Percentiles rank a stretch among this genome's conserved stretches.
Conservation (phyloP, 2,329 filamentous ascomycete species). For the Biscogniauxia sp. region DNA sequence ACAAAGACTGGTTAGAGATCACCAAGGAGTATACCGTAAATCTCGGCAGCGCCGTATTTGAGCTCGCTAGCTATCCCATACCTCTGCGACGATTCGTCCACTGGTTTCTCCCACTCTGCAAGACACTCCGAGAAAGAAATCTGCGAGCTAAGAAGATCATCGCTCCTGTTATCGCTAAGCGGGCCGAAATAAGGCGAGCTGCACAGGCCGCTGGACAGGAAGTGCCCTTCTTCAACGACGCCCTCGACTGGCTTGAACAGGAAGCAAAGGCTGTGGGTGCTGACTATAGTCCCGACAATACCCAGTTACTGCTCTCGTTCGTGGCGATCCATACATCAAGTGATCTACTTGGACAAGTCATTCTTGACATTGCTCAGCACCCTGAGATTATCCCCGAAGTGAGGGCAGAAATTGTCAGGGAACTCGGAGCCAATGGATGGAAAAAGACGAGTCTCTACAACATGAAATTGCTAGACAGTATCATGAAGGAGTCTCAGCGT, state of each 20-base stretch:
- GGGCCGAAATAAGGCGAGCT: conserved; percentile 12
- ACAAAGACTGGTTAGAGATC: conserved; percentile 42
- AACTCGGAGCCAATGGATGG: conserved; percentile 21
- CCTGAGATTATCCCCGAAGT: conserved; percentile 42
- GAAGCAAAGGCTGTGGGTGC: conserved; percentile 26
- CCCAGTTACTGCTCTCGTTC: conserved; percentile 30
- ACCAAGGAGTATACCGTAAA: conserved; percentile 37
- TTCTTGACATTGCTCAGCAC: conserved; percentile 40
- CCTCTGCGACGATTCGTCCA: conserved; percentile 38
- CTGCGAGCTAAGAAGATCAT: conserved; percentile 24
- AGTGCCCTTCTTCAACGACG: conserved; percentile 29
- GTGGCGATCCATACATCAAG: conserved; percentile 39
- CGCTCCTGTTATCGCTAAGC: conserved; percentile 20
- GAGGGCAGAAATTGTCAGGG: conserved; percentile 40
- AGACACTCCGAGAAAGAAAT: conserved; percentile 30
- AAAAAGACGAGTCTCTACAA: conserved; percentile 27
- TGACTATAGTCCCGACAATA: conserved; percentile 25
- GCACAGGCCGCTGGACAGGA: conserved; percentile 14
- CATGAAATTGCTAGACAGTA: conserved; percentile 36
- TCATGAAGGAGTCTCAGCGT: conserved; percentile 36
- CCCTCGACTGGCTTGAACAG: conserved; percentile 39
- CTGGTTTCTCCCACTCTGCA: conserved; percentile 40
- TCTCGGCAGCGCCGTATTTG: conserved; percentile 28
- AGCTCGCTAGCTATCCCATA: conserved; percentile 37
- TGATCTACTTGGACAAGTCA: conserved; percentile 29